Conservation (phyloP, 164 flowering plant genomes). For the Aristolochia californica region DNA sequence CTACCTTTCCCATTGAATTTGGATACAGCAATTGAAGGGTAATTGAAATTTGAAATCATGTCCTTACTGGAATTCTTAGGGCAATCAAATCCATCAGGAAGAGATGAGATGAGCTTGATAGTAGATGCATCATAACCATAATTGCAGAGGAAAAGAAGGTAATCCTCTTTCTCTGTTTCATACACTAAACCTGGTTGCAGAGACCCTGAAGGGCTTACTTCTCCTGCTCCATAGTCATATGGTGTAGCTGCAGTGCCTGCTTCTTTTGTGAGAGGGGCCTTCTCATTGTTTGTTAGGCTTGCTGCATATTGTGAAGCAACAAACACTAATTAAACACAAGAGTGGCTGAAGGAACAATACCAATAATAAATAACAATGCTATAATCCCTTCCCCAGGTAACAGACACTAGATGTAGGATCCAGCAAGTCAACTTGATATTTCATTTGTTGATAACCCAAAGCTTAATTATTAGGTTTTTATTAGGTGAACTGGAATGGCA, state of each 20-base stretch:
- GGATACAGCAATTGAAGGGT: constrained; percentile 66
- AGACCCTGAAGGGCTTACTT: constrained; percentile 38
- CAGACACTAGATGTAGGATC: too few species aligned
- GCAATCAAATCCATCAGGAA: constrained; percentile 40
- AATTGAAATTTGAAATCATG: constrained; percentile 54
- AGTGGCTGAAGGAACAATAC: too few species aligned
- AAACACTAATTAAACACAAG: too few species aligned
- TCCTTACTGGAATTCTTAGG: constrained; percentile 33
- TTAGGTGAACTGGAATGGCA: too few species aligned
- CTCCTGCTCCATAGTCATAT: constrained; percentile 66
- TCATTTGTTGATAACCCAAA: too few species aligned
- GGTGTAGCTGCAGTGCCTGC: constrained; percentile 47
- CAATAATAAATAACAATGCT: too few species aligned
- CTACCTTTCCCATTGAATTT: constrained; percentile 21
- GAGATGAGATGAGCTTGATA: constrained; percentile 28
- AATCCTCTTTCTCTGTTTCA: constrained; percentile 44
- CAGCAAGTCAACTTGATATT: too few species aligned
- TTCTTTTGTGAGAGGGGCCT: constrained; percentile 33
- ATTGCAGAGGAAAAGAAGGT: constrained; percentile 53
- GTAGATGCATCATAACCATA: constrained; percentile 29
- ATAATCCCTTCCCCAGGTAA: too few species aligned
- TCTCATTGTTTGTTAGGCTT: constrained; percentile 37
- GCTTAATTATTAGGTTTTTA: too few species aligned
- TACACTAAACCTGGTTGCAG: constrained; percentile 70
- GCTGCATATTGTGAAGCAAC: constrained; percentile 26